phyloP scores from a whole-genome alignment of 2,329 filamentous ascomycete species.

The Alternaria arbusti region DNA sequence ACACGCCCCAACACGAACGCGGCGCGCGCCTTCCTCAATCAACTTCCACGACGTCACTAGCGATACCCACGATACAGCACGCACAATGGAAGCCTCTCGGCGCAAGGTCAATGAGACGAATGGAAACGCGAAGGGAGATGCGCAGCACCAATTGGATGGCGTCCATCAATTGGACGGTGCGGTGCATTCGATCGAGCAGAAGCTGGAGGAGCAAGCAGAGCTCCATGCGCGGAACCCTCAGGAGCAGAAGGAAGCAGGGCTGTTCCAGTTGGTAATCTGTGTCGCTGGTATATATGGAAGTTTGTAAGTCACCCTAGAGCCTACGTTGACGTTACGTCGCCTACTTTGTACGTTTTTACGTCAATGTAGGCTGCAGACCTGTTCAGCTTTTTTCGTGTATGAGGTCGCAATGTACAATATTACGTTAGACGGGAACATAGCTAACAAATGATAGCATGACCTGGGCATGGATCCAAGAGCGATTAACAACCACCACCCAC shows the following conservation, averaged over 20 bases:
- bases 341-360: neutral
- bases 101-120: constrained; percentile 34
- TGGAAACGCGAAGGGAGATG: constrained; percentile 29
- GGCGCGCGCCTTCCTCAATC: neutral
- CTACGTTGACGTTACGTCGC: neutral
- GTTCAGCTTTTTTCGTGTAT: neutral
- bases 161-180: constrained; percentile 34
- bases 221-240: constrained; percentile 39
- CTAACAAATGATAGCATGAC: constrained; percentile 67
- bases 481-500: constrained; percentile 92
- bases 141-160: constrained; percentile 30
- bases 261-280: constrained; percentile 80
- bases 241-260: constrained; percentile 58
- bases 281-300: constrained; percentile 96
- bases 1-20: neutral
- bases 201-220: constrained; percentile 40
- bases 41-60: neutral
- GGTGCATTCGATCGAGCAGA: constrained; percentile 37
- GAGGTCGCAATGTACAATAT: neutral
- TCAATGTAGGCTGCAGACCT: neutral
- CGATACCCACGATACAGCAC: neutral
- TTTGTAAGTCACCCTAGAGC: constrained; percentile 67
- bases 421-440: neutral
- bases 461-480: constrained; percentile 96
- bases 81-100: constrained; percentile 33